These are phyloP conservation scores for Diaporthe sp. DNA, from an alignment of 2,329 filamentous ascomycete genomes.

Conservation along the genomic window DNA sequence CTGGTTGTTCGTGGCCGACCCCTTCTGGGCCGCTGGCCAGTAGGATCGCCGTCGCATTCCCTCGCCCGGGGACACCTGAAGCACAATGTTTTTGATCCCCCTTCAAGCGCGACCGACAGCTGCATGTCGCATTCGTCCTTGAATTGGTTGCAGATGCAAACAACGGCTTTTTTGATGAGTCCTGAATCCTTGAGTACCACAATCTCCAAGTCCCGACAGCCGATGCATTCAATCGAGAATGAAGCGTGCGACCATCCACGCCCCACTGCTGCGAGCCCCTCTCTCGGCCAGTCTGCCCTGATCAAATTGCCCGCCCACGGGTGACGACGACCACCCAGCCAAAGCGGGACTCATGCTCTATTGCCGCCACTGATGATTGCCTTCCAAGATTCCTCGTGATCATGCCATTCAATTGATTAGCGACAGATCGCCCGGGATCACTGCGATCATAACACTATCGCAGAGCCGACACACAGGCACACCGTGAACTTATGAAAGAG, in stretches of 20 bases:
- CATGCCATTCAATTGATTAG: neutral
- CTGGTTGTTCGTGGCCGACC: slow-evolving; percentile 33
- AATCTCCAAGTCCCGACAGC: neutral
- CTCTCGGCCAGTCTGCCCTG: slow-evolving; percentile 19
- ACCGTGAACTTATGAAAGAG: neutral
- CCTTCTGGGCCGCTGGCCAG: slow-evolving; percentile 43
- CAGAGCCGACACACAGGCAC: neutral
- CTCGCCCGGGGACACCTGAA: slow-evolving; percentile 39
- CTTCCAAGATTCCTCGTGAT: neutral
- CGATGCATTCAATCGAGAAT: slow-evolving; percentile 33
- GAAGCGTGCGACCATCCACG: slow-evolving; percentile 17
- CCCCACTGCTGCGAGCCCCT: slow-evolving; percentile 33
- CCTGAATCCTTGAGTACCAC: neutral
- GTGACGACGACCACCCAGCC: slow-evolving; percentile 30
- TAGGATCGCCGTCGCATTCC: slow-evolving; percentile 45
- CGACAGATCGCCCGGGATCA: neutral
- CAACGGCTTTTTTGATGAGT: neutral
- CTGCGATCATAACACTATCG: neutral
- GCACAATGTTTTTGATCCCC: slow-evolving; percentile 45
- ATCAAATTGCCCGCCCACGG: slow-evolving; percentile 25
- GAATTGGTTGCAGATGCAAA: slow-evolving; percentile 1
- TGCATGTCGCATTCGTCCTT: neutral
- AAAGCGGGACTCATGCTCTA: neutral
- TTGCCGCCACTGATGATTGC: slow-evolving; percentile 6
- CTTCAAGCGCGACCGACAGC: neutral